Evolutionary conservation across 2,329 filamentous ascomycete genomes (phyloP), one percentile per base, ranked within the genome.

Genomic region (Chaetoscypha palmicola): DNA sequence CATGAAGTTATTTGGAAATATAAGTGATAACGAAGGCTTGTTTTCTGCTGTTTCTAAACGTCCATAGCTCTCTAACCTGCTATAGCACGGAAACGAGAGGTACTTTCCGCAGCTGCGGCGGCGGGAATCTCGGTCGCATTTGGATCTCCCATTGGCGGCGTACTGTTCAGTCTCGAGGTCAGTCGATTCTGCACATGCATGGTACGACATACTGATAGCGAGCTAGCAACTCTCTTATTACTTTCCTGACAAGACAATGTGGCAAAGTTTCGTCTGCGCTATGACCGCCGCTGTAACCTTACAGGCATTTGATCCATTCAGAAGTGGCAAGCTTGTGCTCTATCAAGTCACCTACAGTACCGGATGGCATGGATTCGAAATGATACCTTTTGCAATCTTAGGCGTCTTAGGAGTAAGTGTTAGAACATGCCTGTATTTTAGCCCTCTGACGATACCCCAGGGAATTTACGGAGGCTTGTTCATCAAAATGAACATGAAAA

Each of bases 171-270:
- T 65, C 76, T 97, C n/a, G 91, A 95, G 68, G 80, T 83, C 67
- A 53, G 62, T 43, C 14, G 11, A 40, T 1, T 17, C 11, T 33
- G 19, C 14, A 19, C 0, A 9, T 17, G 14, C 23, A 17, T 32
- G 24, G 20, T 45, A 35, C 44, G 17, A 35, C 16, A n/a, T 37
- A 20, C 47, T 55, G 28, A 55, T 23, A 9, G 11, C n/a, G 24
- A 12, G 4, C n/a, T 47, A 86, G 77, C 88, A 94, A 74, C 71
- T 97, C 2, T 94, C 89, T 1, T 97, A 96, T 64, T 97, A 96
- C 65, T 97, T 97, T 56, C 91, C 92, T 0, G 91, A 97, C 66
- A 97, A 97, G 66, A 97, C 92, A 8, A 97, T 98, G 92, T 98
- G 92, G 92, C 92, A 96, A 64, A 95, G 89, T 58, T 98, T 98